A percentile compares a stretch with the other conserved stretches of the same genome.
Conservation (phyloP, 441 rosid species). For the Raphanus hybrid region DNA sequence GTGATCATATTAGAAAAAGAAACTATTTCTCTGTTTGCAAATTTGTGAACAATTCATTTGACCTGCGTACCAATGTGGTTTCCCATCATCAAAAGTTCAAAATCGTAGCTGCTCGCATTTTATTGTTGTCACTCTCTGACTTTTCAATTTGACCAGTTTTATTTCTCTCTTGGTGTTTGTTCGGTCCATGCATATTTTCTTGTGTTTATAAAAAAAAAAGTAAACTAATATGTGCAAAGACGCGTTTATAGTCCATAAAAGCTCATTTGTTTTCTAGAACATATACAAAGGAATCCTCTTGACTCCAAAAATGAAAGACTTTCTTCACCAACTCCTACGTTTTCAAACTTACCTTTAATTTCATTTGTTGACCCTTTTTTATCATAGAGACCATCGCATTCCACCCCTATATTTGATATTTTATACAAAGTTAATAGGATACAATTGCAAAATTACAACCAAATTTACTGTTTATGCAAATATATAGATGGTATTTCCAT, state of each 20-base stretch:
- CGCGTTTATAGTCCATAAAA: constrained; percentile 23
- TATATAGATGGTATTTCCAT: neutral
- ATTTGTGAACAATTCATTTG: neutral
- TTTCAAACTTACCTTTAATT: neutral
- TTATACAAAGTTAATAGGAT: neutral
- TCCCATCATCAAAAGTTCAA: neutral
- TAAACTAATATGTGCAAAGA: constrained; percentile 23
- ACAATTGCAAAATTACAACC: neutral
- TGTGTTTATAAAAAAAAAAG: constrained; percentile 32
- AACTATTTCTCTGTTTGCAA: too few species aligned
- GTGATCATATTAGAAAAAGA: neutral
- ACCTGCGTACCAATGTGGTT: constrained; percentile 4
- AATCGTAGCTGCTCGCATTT: neutral
- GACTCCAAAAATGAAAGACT: neutral
- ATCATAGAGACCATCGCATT: too few species aligned
- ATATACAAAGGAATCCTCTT: neutral
- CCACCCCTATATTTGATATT: too few species aligned
- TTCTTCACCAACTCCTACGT: neutral
- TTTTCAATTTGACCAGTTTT: constrained; percentile 21
- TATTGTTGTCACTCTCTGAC: constrained; percentile 8
- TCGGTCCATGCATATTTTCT: constrained; percentile 1
- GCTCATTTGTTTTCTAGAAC: neutral
- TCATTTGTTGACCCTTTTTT: too few species aligned
- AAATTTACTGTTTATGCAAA: neutral
- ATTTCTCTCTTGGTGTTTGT: neutral